Percentiles rank a stretch among this genome's conserved stretches.
Conservation (phyloP, 768 basidiomycete genomes). For the Auriscalpium microsporum region DNA sequence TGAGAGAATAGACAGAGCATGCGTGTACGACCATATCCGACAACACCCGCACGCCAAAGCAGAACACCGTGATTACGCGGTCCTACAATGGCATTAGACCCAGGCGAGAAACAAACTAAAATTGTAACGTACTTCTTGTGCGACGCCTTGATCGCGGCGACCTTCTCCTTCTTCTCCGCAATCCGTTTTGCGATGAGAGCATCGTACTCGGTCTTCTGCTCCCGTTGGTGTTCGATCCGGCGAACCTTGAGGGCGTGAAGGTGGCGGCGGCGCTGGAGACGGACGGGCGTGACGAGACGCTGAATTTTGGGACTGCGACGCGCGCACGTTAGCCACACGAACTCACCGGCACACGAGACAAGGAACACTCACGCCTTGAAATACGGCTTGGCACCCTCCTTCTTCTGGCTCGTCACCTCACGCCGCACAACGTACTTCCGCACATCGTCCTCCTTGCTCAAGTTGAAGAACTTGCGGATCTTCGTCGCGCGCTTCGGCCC, state of each 20-base stretch:
- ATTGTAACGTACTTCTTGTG: slow-evolving; percentile 51
- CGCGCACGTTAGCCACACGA: background rate
- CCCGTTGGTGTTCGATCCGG: slow-evolving; percentile 86
- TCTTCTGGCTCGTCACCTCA: slow-evolving; percentile 85
- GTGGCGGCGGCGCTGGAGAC: slow-evolving; percentile 94
- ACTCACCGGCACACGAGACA: background rate
- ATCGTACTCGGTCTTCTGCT: slow-evolving; percentile 91
- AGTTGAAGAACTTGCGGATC: slow-evolving; percentile 96
- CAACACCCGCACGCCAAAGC: slow-evolving; percentile 3
- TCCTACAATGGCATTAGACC: slow-evolving; percentile 1
- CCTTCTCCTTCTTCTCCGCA: slow-evolving; percentile 89
- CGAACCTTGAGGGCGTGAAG: slow-evolving; percentile 82
- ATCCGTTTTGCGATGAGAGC: slow-evolving; percentile 79
- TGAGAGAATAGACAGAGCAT: slow-evolving; percentile 8
- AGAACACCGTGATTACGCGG: slow-evolving; percentile 4
- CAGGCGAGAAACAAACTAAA: background rate
- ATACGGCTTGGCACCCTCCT: slow-evolving; percentile 85
- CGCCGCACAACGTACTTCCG: slow-evolving; percentile 93
- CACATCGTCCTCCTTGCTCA: slow-evolving; percentile 96
- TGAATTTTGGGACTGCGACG: slow-evolving; percentile 83
- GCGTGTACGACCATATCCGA: slow-evolving; percentile 8
- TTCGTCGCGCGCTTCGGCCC: slow-evolving; percentile 97
- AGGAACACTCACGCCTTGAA: slow-evolving; percentile 78
- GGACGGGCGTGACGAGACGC: slow-evolving; percentile 88
- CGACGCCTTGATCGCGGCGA: slow-evolving; percentile 78